Evolutionary conservation across 2,329 filamentous ascomycete species (phyloP), one percentile per base, ranked within the genome.

Genomic region (Alternaria arbusti): DNA sequence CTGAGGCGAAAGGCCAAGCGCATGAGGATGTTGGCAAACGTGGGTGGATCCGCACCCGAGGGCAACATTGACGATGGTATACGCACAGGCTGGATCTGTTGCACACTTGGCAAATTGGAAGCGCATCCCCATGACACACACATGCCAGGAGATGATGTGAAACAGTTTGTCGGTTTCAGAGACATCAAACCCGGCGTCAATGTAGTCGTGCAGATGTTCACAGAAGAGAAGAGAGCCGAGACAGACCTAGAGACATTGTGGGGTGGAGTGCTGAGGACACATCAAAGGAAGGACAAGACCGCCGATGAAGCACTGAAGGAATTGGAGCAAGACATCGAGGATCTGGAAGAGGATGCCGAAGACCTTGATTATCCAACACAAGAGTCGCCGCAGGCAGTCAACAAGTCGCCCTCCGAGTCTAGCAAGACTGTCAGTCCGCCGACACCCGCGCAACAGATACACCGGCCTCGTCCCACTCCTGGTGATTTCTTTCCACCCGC

Each of bases 21-120:
- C 71, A 91, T 93, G 30, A 93, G 93, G 78, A 84, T 97, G 64
- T 83, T 97, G 70, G 93, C 92, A 13, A 91, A 87, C 63, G 87
- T 88, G 0, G 88, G 89, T n/a, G 85, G 74, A 4, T 61, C 69
- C 1, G 65, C 73, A 17, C 84, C 88, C 6, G 87, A 88, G 11
- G 85, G 86, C 13, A 86, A 86, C 51, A 83, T 86, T 2, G 94
- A 97, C 71, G 93, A 97, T 74, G 95, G 94, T 3, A 92, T 97
- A 56, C 90, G 91, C 12, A 97, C 95, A 1, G 94, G 94, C 10
- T 99, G 96, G 96, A 91, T 99, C 20, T 99, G 96, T 80, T 92
- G 98, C 64, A 96, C 97, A 76, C 87, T 96, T 10, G 93, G 92
- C 5, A 87, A 87, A 15, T 85, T 93, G 1, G 87, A 90, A 46